phyloP scores from a whole-genome alignment of 441 rosid species.

The Erodium texanum region DNA sequence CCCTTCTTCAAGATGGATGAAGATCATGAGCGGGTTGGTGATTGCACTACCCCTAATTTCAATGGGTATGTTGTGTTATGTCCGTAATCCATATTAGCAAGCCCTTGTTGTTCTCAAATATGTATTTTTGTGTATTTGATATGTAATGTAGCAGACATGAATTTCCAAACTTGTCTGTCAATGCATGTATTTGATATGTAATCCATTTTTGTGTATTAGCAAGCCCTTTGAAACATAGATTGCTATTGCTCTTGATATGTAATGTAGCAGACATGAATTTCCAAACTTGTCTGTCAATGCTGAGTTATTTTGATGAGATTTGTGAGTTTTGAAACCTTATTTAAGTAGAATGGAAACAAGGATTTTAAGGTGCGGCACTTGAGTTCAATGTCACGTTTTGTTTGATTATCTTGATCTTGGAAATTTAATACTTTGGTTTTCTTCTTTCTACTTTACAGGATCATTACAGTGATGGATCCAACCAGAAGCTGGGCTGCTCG shows the following conservation, averaged over 20 bases:
- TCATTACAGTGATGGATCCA: constrained; percentile 92
- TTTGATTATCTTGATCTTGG: neutral
- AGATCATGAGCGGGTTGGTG: constrained; percentile 76
- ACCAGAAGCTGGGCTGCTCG: constrained; percentile 87
- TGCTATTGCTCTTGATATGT: neutral
- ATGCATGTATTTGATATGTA: no score
- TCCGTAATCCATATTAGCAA: neutral
- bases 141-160: neutral
- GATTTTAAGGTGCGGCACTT: neutral
- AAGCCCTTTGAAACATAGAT: neutral
- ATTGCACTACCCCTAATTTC: constrained; percentile 86
- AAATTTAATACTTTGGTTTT: neutral
- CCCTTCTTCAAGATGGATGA: constrained; percentile 88
- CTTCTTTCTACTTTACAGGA: constrained; percentile 25
- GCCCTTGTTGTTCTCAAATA: neutral
- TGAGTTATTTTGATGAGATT: neutral
- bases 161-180: no score
- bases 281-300: no score
- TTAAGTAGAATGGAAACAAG: neutral
- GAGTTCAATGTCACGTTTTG: neutral
- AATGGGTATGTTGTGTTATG: constrained; percentile 44
- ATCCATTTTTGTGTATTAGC: neutral
- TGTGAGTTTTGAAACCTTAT: neutral
- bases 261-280: neutral
- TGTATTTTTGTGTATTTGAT: neutral